A percentile compares a stretch with the other conserved stretches of the same genome.
Conservation (phyloP, 108 stramenopile genomes). For the Licmophora abbreviata region DNA sequence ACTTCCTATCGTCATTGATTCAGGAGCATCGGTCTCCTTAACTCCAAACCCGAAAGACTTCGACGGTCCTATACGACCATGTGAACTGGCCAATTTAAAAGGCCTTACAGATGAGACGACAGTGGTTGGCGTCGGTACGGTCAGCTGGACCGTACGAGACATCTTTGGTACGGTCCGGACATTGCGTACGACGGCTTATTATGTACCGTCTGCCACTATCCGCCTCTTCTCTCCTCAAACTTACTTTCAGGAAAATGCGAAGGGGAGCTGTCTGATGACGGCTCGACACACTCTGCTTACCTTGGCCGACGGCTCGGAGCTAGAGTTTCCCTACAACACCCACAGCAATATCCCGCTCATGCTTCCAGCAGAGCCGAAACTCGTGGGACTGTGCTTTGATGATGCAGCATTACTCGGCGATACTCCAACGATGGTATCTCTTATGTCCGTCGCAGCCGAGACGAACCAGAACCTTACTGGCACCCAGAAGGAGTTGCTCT, state of each 20-base stretch:
- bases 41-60: constrained; percentile 19
- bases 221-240: constrained; percentile 15
- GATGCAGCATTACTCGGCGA: not conserved
- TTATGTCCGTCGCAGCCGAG: constrained; percentile 4
- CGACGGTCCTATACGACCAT: not conserved
- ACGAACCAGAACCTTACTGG: constrained; percentile 14
- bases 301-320: not conserved
- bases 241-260: constrained; percentile 6
- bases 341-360: constrained; percentile 16
- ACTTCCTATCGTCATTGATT: constrained; percentile 23
- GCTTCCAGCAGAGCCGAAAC: not conserved
- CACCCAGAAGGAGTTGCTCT: constrained; percentile 32
- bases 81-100: not conserved
- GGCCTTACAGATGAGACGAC: not conserved
- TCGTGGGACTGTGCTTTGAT: not conserved
- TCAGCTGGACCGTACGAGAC: constrained; percentile 18
- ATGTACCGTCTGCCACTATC: constrained; percentile 13
- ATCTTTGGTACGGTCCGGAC: not conserved
- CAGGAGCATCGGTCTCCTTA: constrained; percentile 17
- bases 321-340: constrained; percentile 10
- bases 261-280: not conserved
- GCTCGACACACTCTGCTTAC: not conserved
- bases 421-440: not conserved
- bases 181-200: constrained; percentile 7
- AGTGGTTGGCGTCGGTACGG: constrained; percentile 20